These are phyloP conservation scores for Zanthoxylum bungeanum DNA, from an alignment of 345 rosid species.

Conservation along the genomic window DNA sequence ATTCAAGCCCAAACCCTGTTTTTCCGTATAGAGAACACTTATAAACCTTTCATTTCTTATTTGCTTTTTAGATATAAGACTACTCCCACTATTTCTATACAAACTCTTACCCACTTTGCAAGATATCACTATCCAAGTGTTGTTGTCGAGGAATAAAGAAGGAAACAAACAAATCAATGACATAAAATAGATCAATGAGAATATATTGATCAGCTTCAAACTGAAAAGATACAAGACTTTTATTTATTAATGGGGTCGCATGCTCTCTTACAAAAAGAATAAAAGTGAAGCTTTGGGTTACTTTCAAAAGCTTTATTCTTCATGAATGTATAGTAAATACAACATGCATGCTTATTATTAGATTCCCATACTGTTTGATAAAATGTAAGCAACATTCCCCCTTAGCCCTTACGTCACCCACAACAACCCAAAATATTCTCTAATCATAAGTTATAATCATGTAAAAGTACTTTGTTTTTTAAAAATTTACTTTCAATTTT, in stretches of 20 bases:
- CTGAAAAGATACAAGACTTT: conserved; percentile 20
- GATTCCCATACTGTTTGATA: conserved; percentile 17
- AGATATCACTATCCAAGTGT: neutral
- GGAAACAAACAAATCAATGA: neutral
- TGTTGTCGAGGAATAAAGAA: conserved; percentile 17
- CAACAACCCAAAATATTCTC: conserved; percentile 1
- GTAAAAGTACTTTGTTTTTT: no score
- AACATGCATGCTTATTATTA: conserved; percentile 11
- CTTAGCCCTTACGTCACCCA: neutral
- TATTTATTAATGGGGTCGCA: conserved; percentile 20
- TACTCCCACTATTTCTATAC: no score
- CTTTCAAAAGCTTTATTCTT: conserved; percentile 5
- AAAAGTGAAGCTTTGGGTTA: conserved; percentile 10
- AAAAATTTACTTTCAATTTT: no score
- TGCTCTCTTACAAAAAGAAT: conserved; percentile 20
- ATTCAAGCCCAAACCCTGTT: no score
- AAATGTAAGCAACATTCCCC: conserved; percentile 2
- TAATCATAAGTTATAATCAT: conserved; percentile 11
- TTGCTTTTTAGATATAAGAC: no score
- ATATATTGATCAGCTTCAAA: neutral
- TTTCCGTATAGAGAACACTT: no score
- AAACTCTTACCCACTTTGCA: conserved; percentile 1
- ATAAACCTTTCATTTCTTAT: no score
- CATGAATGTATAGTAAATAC: neutral
- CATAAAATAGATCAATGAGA: neutral